Conservation (phyloP, 345 rosid species). For the Noccaea bulbosa region DNA sequence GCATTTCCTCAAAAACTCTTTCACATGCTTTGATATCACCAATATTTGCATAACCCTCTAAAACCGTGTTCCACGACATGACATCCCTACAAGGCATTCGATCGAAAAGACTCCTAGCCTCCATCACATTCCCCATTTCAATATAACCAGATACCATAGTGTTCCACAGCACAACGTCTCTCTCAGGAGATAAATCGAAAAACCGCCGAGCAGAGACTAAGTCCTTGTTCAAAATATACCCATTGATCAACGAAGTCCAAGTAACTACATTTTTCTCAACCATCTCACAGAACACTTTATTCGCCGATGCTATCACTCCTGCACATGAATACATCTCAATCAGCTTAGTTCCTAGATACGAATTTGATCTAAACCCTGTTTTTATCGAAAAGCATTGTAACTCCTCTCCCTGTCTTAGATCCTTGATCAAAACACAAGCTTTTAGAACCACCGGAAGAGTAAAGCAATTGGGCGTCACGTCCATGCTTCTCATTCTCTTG, state of each 20-base stretch:
- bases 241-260: conserved; percentile 74
- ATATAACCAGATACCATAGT: conserved; percentile 75
- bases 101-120: conserved; percentile 68
- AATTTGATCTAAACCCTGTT: conserved; percentile 59
- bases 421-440: conserved; percentile 58
- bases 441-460: conserved; percentile 71
- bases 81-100: conserved; percentile 67
- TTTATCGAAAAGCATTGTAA: conserved; percentile 67
- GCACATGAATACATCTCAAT: conserved; percentile 72
- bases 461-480: conserved; percentile 64
- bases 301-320: conserved; percentile 50
- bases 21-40: conserved; percentile 61
- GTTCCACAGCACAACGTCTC: conserved; percentile 81
- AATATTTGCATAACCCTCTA: conserved; percentile 62
- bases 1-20: conserved; percentile 70
- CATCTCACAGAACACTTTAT: conserved; percentile 71
- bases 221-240: conserved; percentile 58
- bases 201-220: conserved; percentile 57
- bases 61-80: conserved; percentile 86
- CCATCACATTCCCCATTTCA: conserved; percentile 57
- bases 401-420: conserved; percentile 61
- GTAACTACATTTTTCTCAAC: conserved; percentile 69
- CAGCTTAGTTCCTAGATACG: conserved; percentile 62
- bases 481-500: conserved; percentile 53
- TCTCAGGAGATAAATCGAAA: conserved; percentile 75